A percentile compares a stretch with the other conserved stretches of the same genome.
phyloP scores from a whole-genome alignment of 116 monocot genomes.

The Papilionanthe hybrid region DNA sequence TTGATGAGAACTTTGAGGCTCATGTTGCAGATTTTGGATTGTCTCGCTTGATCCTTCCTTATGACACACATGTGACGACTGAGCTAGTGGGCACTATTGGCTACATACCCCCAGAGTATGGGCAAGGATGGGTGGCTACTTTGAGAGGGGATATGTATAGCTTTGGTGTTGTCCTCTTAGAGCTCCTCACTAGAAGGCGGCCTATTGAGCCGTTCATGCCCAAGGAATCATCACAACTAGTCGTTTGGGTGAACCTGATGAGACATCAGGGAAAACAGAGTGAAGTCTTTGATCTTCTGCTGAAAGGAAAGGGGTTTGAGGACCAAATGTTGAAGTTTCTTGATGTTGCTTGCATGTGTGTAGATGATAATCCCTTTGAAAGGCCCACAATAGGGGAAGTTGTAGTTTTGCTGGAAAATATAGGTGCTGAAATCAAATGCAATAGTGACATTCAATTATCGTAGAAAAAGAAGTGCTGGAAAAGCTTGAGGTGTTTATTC shows the following conservation, averaged over 20 bases:
- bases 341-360: slow-evolving; percentile 15
- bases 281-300: slow-evolving; percentile 10
- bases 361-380: slow-evolving; percentile 6
- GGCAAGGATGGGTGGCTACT: slow-evolving; percentile 34
- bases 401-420: slow-evolving; percentile 4
- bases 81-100: slow-evolving; percentile 36
- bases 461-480: too few species aligned
- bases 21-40: slow-evolving; percentile 44
- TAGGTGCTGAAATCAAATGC: background rate
- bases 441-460: background rate
- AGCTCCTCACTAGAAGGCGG: slow-evolving; percentile 32
- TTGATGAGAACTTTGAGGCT: slow-evolving; percentile 31
- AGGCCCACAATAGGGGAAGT: slow-evolving; percentile 15
- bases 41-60: slow-evolving; percentile 32
- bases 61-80: slow-evolving; percentile 37
- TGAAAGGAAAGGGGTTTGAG: slow-evolving; percentile 10
- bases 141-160: slow-evolving; percentile 42
- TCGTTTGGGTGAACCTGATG: slow-evolving; percentile 12
- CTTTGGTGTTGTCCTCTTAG: slow-evolving; percentile 37
- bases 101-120: slow-evolving; percentile 42
- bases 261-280: slow-evolving; percentile 8
- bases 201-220: slow-evolving; percentile 20
- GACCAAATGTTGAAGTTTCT: slow-evolving; percentile 18
- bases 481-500: too few species aligned
- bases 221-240: slow-evolving; percentile 2